Evolutionary conservation across 2,329 filamentous ascomycete genomes (phyloP), one percentile per base, ranked within the genome.

Genomic region (Fusarium humuli): DNA sequence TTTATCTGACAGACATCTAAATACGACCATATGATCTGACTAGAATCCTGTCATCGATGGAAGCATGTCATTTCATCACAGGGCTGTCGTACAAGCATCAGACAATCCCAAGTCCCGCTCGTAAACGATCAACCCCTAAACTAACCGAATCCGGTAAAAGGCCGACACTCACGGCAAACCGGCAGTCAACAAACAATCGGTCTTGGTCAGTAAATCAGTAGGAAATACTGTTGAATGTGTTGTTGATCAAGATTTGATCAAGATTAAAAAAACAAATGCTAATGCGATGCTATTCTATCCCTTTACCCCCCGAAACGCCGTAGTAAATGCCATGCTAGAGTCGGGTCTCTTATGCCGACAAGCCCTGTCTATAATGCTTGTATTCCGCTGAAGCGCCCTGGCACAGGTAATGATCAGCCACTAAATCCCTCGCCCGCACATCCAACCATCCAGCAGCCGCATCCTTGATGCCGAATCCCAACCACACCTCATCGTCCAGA

Each of bases 381-480:
- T 71, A 69, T 5, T 46, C 55, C 13, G 54, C 30, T 23, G 70
- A 58, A 53, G 68, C 65, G 7, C 56, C 61, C 44, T 72, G 45
- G 20, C 71, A 73, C 9, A 73, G 25, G 56, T 73, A 69, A 47
- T 73, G 71, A 62, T 71, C 71, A 37, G 44, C 46, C 16, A 73
- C 32, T 3, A 73, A 49, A 23, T 73, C 68, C 45, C 57, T 69
- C 8, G 71, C 71, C 11, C 65, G 34, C 16, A 73, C 45, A n/a
- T 73, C 71, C 46, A 73, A 16, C 70, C 70, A 73, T n/a, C 71
- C 71, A 18, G 70, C 65, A 12, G 61, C 70, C 16, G 67, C 45
- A 34, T 73, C 71, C 25, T 59, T 59, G 50, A 73, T 71, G 10
- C 71, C 71, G 44, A 73, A 73, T 42, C 71, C 67, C 61, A 73